Percentiles rank a stretch among this genome's conserved stretches.
phyloP scores from a whole-genome alignment of 352 stramenopile genomes.

The Globisporangium spiculum region DNA sequence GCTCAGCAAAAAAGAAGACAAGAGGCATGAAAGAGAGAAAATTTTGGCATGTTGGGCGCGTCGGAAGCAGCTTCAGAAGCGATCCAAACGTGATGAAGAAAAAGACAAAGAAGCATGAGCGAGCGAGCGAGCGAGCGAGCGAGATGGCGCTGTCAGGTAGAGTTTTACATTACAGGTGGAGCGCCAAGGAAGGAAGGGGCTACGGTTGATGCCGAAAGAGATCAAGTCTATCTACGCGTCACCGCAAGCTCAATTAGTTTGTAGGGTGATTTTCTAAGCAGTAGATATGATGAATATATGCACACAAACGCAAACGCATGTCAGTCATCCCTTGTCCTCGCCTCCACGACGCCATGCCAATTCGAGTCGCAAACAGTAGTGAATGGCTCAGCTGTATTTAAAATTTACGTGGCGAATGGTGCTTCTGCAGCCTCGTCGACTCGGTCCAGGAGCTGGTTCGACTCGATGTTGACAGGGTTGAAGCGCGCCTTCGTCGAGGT shows the following conservation, averaged over 20 bases:
- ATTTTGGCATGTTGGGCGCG: neutral
- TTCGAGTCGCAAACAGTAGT: too few species aligned
- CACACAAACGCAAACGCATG: too few species aligned
- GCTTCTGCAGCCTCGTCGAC: conserved; percentile 55
- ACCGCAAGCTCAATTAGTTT: too few species aligned
- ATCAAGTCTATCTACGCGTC: too few species aligned
- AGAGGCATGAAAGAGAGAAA: neutral
- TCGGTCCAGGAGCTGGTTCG: conserved; percentile 44
- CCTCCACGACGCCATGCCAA: too few species aligned
- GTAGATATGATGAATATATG: too few species aligned
- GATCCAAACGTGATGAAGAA: neutral
- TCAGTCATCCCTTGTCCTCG: too few species aligned
- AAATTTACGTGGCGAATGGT: conserved; percentile 23
- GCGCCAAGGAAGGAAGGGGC: too few species aligned
- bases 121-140: neutral
- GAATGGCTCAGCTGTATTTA: neutral
- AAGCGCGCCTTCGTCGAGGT: conserved; percentile 39
- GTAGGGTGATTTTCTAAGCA: too few species aligned
- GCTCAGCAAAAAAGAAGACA: neutral
- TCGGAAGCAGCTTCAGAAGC: neutral
- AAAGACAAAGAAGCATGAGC: neutral
- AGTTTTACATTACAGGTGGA: neutral
- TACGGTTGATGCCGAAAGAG: too few species aligned
- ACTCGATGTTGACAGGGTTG: conserved; percentile 64
- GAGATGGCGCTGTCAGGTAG: neutral